phyloP scores from a whole-genome alignment of 2,329 filamentous ascomycete species.

The Hirsutella thompsonii region DNA sequence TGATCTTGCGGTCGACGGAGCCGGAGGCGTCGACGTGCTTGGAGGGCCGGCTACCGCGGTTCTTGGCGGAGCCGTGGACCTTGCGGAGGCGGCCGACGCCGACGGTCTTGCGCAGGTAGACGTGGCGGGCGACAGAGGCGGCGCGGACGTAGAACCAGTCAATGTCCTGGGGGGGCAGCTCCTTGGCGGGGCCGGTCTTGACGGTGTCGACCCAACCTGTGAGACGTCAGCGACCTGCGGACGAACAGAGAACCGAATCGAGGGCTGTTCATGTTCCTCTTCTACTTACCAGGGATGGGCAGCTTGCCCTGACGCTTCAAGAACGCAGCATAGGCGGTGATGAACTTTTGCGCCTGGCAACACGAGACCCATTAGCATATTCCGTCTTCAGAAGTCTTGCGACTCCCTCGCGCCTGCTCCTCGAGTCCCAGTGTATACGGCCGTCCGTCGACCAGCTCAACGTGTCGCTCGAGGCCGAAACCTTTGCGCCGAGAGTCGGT shows the following conservation, averaged over 20 bases:
- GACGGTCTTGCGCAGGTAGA: conserved; percentile 99
- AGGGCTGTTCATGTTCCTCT: too few species aligned
- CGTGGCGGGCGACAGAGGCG: conserved; percentile 89
- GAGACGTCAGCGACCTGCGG: background rate
- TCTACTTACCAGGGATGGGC: conserved; percentile 72
- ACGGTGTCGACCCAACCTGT: conserved; percentile 97
- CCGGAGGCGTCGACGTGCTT: conserved; percentile 95
- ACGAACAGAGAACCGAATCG: too few species aligned
- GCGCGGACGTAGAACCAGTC: conserved; percentile 95
- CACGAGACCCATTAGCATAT: conserved; percentile 50
- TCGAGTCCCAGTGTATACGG: conserved; percentile 14
- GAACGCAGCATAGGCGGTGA: conserved; percentile 74
- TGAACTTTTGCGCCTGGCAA: conserved; percentile 75
- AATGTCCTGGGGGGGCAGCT: conserved; percentile 94
- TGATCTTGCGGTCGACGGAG: conserved; percentile 91
- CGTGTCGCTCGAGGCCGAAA: background rate
- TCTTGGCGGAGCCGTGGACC: conserved; percentile 92
- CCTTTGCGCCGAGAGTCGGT: too few species aligned
- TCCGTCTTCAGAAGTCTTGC: conserved; percentile 63
- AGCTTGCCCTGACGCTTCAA: conserved; percentile 92
- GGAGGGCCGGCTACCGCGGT: conserved; percentile 82
- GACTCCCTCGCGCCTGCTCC: conserved; percentile 62
- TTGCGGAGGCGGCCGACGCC: conserved; percentile 96
- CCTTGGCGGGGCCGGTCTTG: conserved; percentile 94
- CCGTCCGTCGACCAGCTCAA: background rate